These are phyloP conservation scores for Xerocomellus amylosporus DNA, from an alignment of 768 basidiomycete species.

Conservation along the genomic window DNA sequence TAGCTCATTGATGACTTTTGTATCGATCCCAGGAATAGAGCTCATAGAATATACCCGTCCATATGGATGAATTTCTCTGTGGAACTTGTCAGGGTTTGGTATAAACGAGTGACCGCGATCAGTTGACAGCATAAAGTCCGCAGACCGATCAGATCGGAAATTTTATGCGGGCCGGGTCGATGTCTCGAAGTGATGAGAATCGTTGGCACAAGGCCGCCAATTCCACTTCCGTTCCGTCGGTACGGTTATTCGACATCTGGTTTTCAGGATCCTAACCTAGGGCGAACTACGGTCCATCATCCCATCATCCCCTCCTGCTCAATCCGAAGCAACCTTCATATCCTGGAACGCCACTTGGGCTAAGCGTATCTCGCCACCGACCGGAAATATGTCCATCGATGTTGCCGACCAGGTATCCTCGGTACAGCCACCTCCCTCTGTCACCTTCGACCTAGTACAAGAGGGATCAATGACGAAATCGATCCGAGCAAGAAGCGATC, in stretches of 20 bases:
- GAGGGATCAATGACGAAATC: not conserved
- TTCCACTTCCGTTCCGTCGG: not conserved
- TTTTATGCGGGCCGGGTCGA: not conserved
- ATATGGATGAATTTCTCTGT: not conserved
- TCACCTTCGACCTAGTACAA: constrained; percentile 56
- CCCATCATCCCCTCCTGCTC: constrained; percentile 53
- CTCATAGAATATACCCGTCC: not conserved
- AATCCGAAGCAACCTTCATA: constrained; percentile 88
- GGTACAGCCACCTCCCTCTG: constrained; percentile 82
- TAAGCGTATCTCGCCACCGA: constrained; percentile 84
- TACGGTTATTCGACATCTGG: not conserved
- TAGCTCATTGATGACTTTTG: constrained; percentile 5
- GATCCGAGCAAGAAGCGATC: not conserved
- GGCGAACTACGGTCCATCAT: not conserved
- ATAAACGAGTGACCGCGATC: not conserved
- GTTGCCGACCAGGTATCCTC: constrained; percentile 76
- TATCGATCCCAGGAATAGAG: constrained; percentile 8
- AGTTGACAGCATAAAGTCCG: not conserved
- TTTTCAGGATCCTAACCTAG: not conserved
- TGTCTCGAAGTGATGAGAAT: not conserved
- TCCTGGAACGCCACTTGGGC: constrained; percentile 55
- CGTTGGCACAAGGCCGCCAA: not conserved
- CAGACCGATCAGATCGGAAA: not conserved
- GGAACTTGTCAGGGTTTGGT: not conserved
- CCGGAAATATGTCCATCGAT: constrained; percentile 71